Conservation (phyloP, 345 rosid genomes). For the Corchorus olitorius region DNA sequence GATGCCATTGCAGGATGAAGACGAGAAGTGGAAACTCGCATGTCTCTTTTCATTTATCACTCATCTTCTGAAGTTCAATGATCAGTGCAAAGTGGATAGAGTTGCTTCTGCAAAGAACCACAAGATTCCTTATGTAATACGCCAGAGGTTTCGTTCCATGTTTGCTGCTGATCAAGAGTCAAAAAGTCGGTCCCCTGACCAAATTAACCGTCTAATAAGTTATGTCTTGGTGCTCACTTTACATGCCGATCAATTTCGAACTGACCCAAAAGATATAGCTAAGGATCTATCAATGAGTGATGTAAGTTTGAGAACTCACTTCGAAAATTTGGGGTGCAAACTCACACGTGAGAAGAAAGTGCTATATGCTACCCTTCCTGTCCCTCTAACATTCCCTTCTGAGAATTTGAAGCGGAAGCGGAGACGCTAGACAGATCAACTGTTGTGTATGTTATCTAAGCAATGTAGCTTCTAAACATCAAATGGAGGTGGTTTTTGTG, state of each 20-base stretch:
- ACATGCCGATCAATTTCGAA: constrained; percentile 67
- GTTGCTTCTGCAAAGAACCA: constrained; percentile 59
- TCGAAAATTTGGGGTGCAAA: constrained; percentile 79
- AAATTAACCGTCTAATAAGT: constrained; percentile 68
- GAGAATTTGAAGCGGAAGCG: constrained; percentile 31
- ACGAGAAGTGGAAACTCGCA: constrained; percentile 44
- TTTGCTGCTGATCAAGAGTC: constrained; percentile 48
- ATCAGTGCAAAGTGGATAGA: constrained; percentile 53
- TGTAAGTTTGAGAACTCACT: constrained; percentile 50
- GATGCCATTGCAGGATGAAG: constrained; percentile 50
- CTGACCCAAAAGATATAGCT: constrained; percentile 65
- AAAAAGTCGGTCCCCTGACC: constrained; percentile 47
- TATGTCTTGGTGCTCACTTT: constrained; percentile 76
- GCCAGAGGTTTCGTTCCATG: constrained; percentile 46
- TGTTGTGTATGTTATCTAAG: neutral
- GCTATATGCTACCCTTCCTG: constrained; percentile 49
- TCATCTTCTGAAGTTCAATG: constrained; percentile 86
- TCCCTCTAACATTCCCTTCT: constrained; percentile 67
- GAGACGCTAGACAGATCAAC: constrained; percentile 27
- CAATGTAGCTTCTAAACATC: neutral
- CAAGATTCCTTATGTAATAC: constrained; percentile 55
- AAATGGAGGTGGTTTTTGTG: neutral
- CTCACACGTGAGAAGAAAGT: constrained; percentile 30
- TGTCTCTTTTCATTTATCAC: constrained; percentile 56
- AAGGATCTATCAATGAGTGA: constrained; percentile 65